Conservation (phyloP, 2,329 filamentous ascomycete species). For the Hymenoscyphus salicellus region DNA sequence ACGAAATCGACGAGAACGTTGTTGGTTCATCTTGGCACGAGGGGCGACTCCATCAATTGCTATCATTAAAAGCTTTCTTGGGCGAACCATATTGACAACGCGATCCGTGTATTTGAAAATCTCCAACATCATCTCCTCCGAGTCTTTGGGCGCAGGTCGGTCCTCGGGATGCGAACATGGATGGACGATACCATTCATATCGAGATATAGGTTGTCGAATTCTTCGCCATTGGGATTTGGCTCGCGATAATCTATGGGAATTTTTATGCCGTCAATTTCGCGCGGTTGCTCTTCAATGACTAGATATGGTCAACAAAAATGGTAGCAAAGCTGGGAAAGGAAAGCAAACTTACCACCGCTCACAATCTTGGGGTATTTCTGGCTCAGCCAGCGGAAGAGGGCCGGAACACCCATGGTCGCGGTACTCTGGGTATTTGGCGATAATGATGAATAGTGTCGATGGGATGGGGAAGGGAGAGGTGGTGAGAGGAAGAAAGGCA, state of each 20-base stretch:
- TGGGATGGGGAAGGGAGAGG: neutral
- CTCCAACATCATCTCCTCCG: constrained; percentile 99
- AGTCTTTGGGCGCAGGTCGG: constrained; percentile 81
- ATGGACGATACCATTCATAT: constrained; percentile 99
- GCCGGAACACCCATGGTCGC: constrained; percentile 32
- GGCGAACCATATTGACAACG: constrained; percentile 97
- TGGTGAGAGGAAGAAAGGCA: neutral
- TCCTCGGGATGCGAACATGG: constrained; percentile 98
- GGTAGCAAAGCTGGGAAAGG: neutral
- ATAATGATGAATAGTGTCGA: neutral
- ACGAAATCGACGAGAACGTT: constrained; percentile 91
- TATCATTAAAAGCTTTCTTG: constrained; percentile 93
- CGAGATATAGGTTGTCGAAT: constrained; percentile 94
- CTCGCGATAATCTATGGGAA: constrained; percentile 79
- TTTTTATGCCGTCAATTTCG: constrained; percentile 75
- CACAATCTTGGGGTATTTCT: constrained; percentile 97
- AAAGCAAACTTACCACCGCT: constrained; percentile 10
- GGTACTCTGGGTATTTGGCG: neutral
- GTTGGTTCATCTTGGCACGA: constrained; percentile 99
- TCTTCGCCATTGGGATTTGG: constrained; percentile 97
- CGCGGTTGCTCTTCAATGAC: constrained; percentile 84
- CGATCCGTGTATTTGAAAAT: constrained; percentile 98
- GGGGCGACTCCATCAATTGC: constrained; percentile 97
- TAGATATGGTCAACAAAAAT: constrained; percentile 82
- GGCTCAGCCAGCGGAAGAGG: constrained; percentile 85